Base-by-base conservation (phyloP, 2,329 filamentous ascomycete genomes). In the Hymenoscyphus infarciens region DNA sequence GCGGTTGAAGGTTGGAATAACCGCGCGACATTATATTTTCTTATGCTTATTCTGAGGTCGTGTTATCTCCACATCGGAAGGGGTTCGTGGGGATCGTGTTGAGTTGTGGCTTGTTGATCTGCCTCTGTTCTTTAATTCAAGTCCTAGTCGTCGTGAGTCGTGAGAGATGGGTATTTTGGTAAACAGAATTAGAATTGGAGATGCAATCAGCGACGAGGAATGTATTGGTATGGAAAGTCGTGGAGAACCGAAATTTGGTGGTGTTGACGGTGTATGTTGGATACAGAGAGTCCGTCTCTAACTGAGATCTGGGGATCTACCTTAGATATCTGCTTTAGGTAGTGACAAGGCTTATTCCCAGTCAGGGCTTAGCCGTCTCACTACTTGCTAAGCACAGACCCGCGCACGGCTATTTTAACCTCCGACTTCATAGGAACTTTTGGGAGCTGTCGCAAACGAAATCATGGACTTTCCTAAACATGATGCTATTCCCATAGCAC, bases 11-110 rank as follows among this genome's bases (percentile, higher is more conserved):
- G 52, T 63, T 68, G 25, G 71, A 67, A 57, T 71, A 73, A 33
- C 65, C 64, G 64, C 67, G 70, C 66, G 69, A 69, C 72, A 73
- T 74, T 56, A 56, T 73, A 66, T 56, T 62, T 56, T 39, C 11
- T 52, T 22, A 52, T 52, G 10, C 22, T 52, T 22, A 52, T 52
- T 3, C 22, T 52, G 45, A 52, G 45, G n/a, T 13, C 42, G 10
- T 52, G 13, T 25, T 52, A 52, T 52, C 35, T 57, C 52, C 53
- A 64, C 29, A 61, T 64, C 22, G 54, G 38, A 59, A 63, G 63
- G 13, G 54, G 33, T 59, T 42, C 25, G 55, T 39, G 52, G 35
- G 11, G 35, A 45, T 61, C n/a, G 54, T 49, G 45, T 25, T 19
- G 53, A 25, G 35, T 19, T 53, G 39, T 13, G 53, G 33, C 25